phyloP scores from a whole-genome alignment of 2,329 filamentous ascomycete genomes.

The Aspergillus fumigatiaffinis region DNA sequence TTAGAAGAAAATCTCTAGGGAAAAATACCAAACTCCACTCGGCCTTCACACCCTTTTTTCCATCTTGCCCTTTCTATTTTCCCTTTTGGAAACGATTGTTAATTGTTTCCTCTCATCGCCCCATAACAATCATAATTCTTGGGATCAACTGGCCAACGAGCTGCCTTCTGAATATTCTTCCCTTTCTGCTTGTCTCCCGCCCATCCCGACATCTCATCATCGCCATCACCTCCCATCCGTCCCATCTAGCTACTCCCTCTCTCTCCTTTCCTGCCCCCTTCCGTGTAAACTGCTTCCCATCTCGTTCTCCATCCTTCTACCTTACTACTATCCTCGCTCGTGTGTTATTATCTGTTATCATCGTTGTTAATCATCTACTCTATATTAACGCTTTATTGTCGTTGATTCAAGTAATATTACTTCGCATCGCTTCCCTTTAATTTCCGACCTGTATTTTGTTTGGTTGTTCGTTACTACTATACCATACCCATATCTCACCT shows the following conservation, averaged over 20 bases:
- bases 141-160: slow-evolving; percentile 13
- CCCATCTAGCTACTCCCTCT: slow-evolving; percentile 1
- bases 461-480: not conserved
- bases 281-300: slow-evolving; percentile 19
- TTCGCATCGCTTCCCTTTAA: not conserved
- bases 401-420: not conserved
- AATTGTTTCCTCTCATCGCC: slow-evolving; percentile 7
- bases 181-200: slow-evolving; percentile 1
- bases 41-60: slow-evolving; percentile 6
- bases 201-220: not conserved
- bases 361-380: slow-evolving; percentile 6
- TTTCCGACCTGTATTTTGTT: not conserved
- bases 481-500: slow-evolving; percentile 1
- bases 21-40: slow-evolving; percentile 9
- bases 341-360: slow-evolving; percentile 10
- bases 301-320: slow-evolving; percentile 9
- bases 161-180: slow-evolving; percentile 12
- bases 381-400: not conserved
- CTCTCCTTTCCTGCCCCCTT: slow-evolving; percentile 10
- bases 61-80: slow-evolving; percentile 12
- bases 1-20: slow-evolving; percentile 4
- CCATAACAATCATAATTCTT: not conserved
- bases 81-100: slow-evolving; percentile 13
- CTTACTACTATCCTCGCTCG: slow-evolving; percentile 12
- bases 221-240: slow-evolving; percentile 3